Base-by-base conservation (phyloP, 169 alveolate genomes). In the Plasmodium cynomolgi region DNA sequence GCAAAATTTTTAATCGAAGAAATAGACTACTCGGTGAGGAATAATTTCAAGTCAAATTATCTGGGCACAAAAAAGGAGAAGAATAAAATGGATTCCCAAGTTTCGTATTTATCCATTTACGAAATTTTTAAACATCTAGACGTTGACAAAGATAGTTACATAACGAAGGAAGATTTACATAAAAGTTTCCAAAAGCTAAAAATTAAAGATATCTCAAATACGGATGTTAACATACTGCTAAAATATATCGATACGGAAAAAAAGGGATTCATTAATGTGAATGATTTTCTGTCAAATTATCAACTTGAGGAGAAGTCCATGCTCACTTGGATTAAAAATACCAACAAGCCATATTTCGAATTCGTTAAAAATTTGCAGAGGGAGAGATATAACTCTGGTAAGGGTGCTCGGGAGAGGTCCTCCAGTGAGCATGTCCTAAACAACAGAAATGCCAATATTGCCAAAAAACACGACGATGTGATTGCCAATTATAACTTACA, bases 301-400 rank as follows among this genome's bases (percentile, higher is more conserved):
- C 84, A 90, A 79, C 77, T 90, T 15, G 94, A 90, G 82, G 94
- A 90, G 33, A 90, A 90, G 50, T 90, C 94, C 11, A 80, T 90
- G 94, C 44, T 80, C 37, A 80, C 56, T 41, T 90, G 94, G 94
- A 90, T 90, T 34, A 90, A 90, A 90, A 90, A 90, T 79, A 90
- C 94, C n/a, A 90, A 90, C 54, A 90, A 90, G 20, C 94, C 94
- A 20, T 90, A 90, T 90, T 90, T 90, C 29, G 94, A 90, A 37
- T 90, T 90, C 72, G 74, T 90, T 58, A n/a, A 80, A 80, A 62
- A 90, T 74, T 54, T 90, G 50, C 81, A 90, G 50, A 41, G 74
- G 50, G 79, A 79, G 74, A 33, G 44, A 75, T 39, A 75, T 26
- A 75, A 75, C 62, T 26, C 31, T 13, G 44, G 56, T 15, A 34